Base-by-base conservation (phyloP, 192 early-diverging fungal genomes). In the Gryganskiella cystojenkinii region DNA sequence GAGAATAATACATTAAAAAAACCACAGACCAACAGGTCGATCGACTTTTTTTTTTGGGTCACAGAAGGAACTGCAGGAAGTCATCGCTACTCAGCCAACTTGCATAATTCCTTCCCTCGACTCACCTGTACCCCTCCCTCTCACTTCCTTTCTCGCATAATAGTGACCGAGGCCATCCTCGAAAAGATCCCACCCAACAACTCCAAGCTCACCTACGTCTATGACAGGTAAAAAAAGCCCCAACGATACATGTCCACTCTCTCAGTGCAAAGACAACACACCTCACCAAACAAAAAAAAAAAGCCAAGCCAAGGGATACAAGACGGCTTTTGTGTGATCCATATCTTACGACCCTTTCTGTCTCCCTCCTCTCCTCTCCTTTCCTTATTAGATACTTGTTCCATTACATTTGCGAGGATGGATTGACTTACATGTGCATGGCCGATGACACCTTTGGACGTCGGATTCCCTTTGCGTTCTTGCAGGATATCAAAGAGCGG, bases 131-230 rank as follows among this genome's bases (percentile, higher is more conserved):
- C 33, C 46, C 19, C 20, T 43, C 13, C 49, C 7, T 24, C 33
- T 54, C 10, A 27, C 15, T 30, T 19, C 17, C 20, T 6, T 25
- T 56, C 37, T 40, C 37, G 7, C 37, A 40, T 13, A 13, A 20
- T 71, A 85, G 90, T 95, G 51, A 94, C 92, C 22, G 91, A 95
- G 67, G 92, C 91, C 27, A 96, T 98, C 61, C 86, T 96, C 15
- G 92, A 91, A 56, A 94, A 95, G 72, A 93, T 98, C 37, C 93
- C 95, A 8, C 91, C 94, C 31, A 94, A 92, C 75, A 92, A 97
- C 81, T 93, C 93, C 33, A 95, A 95, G 71, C 82, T 97, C 52
- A 95, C 96, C 4, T 97, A 95, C 71, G 93, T 95, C 28, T 96
- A 95, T 75, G 96, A 97, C 83, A 74, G 88, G 88, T 89, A 83